These are phyloP conservation scores for Rhododendron griersonianum DNA, from an alignment of 148 eudicot genomes.

Conservation along the genomic window DNA sequence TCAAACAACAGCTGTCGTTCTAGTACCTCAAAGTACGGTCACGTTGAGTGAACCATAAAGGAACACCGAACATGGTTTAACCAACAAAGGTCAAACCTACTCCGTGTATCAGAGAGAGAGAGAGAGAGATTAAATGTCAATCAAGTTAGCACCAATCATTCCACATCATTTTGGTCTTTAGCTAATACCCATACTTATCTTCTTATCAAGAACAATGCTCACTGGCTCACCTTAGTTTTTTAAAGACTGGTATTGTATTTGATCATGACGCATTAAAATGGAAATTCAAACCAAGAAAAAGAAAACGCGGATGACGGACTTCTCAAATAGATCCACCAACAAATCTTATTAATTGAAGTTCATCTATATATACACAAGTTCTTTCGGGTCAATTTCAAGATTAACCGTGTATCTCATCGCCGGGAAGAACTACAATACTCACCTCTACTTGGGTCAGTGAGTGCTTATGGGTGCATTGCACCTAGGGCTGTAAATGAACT, in stretches of 20 bases:
- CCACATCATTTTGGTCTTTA: conserved; percentile 16
- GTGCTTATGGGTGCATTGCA: too few species aligned
- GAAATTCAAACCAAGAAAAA: background rate
- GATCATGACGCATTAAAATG: conserved; percentile 40
- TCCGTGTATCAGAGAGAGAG: background rate
- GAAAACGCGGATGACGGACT: background rate
- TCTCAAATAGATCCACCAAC: background rate
- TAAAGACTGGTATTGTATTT: conserved; percentile 25
- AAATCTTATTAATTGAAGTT: background rate
- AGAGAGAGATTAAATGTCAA: conserved; percentile 15
- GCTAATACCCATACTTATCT: conserved; percentile 21
- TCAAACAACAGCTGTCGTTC: background rate
- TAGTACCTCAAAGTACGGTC: conserved; percentile 12
- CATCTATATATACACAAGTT: background rate
- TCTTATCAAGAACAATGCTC: conserved; percentile 28
- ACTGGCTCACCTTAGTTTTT: conserved; percentile 30
- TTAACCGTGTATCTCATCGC: too few species aligned
- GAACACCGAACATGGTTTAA: too few species aligned
- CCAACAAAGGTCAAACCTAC: conserved; percentile 18
- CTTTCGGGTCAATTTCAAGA: background rate
- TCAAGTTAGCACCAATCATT: conserved; percentile 19
- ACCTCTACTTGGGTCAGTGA: too few species aligned
- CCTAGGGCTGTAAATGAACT: too few species aligned
- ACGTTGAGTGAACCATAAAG: conserved; percentile 4
- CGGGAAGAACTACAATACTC: too few species aligned